phyloP scores from a whole-genome alignment of 2,329 filamentous ascomycete species.

The Colletotrichum theobromicola region DNA sequence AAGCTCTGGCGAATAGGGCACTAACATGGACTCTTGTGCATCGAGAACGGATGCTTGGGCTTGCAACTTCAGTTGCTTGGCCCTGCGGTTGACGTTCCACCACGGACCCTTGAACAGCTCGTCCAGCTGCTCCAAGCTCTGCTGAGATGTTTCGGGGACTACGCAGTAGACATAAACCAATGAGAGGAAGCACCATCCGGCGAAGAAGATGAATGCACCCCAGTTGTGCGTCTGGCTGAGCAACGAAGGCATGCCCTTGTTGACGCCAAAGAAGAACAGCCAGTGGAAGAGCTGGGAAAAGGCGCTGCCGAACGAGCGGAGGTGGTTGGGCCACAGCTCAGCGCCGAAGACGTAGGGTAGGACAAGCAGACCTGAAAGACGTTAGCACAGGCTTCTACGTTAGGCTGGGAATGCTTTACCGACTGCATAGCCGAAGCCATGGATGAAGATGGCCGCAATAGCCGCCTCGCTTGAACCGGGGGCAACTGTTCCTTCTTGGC shows the following conservation, averaged over 20 bases:
- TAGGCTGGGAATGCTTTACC: neutral
- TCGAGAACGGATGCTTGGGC: neutral
- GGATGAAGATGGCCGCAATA: slow-evolving; percentile 48
- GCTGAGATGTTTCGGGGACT: slow-evolving; percentile 42
- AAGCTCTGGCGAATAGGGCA: neutral
- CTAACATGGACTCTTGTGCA: neutral
- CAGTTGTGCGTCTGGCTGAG: slow-evolving; percentile 39
- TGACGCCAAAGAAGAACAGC: slow-evolving; percentile 47
- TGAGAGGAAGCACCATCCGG: slow-evolving; percentile 39
- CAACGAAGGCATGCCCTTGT: slow-evolving; percentile 36
- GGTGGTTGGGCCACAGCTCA: slow-evolving; percentile 50
- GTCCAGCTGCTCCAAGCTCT: slow-evolving; percentile 38
- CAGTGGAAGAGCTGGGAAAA: slow-evolving; percentile 44
- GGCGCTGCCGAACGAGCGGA: slow-evolving; percentile 48
- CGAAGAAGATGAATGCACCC: slow-evolving; percentile 49
- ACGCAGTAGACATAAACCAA: slow-evolving; percentile 42
- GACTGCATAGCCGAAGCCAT: slow-evolving; percentile 48
- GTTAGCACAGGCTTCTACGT: neutral
- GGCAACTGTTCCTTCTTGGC: slow-evolving; percentile 28
- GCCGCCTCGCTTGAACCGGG: slow-evolving; percentile 38
- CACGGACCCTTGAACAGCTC: slow-evolving; percentile 32
- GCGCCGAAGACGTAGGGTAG: slow-evolving; percentile 50
- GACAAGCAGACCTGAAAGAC: slow-evolving; percentile 21
- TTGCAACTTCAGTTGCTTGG: neutral
- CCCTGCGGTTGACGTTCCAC: slow-evolving; percentile 9